Evolutionary conservation across 1,284 basidiomycete genomes (phyloP).

Genomic region (Mixia osmundae): DNA sequence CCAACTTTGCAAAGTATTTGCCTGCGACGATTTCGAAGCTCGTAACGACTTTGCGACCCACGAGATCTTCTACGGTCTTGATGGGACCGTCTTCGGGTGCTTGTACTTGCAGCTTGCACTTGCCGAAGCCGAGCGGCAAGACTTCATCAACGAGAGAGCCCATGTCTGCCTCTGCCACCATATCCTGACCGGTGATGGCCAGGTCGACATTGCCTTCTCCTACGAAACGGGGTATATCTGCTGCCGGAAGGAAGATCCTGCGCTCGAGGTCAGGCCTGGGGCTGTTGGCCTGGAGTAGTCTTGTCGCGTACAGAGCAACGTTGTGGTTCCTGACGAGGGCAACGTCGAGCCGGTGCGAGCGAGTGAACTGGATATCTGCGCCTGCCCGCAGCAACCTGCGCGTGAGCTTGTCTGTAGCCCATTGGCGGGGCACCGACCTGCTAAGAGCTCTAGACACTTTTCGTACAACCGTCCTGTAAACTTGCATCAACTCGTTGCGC

Average conservation of each 20-base stretch:
- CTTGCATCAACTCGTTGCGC: neutral
- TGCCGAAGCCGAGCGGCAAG: constrained; percentile 74
- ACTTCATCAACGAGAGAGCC: constrained; percentile 51
- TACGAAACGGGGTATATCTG: constrained; percentile 95
- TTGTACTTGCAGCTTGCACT: constrained; percentile 83
- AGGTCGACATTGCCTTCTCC: constrained; percentile 84
- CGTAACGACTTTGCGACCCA: constrained; percentile 80
- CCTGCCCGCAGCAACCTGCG: constrained; percentile 28
- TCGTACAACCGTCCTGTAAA: constrained; percentile 65
- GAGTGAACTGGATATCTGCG: constrained; percentile 87
- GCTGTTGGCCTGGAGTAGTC: constrained; percentile 26
- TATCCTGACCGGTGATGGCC: constrained; percentile 89
- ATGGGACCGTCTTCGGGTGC: constrained; percentile 54
- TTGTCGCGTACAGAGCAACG: constrained; percentile 84
- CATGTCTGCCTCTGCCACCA: constrained; percentile 75
- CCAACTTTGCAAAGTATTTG: constrained; percentile 52
- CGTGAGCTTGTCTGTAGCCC: neutral
- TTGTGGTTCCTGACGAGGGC: constrained; percentile 77
- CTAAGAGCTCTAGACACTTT: constrained; percentile 64
- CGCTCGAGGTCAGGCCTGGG: no score
- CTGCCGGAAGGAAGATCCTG: constrained; percentile 92
- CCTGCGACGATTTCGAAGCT: constrained; percentile 71
- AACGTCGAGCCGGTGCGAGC: constrained; percentile 71
- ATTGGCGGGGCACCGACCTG: constrained; percentile 31
- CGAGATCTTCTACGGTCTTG: constrained; percentile 50